phyloP scores from a whole-genome alignment of 176 grass and related monocot species.

The Oryza brachyantha region DNA sequence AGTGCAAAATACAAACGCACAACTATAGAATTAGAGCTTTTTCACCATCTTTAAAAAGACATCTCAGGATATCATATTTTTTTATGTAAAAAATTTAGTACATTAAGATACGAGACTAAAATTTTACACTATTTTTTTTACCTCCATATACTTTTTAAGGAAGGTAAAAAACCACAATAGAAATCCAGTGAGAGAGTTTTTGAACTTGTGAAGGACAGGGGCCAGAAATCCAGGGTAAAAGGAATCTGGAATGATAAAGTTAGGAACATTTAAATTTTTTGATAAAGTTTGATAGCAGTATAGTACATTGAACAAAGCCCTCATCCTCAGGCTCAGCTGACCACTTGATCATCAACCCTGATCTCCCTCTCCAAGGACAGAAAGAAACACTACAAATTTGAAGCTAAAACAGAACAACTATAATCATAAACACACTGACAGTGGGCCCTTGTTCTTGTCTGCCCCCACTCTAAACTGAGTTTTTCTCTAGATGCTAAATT shows the following conservation, averaged over 20 bases:
- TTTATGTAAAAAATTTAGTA: too few species aligned
- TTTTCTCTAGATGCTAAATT: background rate
- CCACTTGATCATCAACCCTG: background rate
- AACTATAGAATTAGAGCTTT: too few species aligned
- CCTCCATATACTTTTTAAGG: too few species aligned
- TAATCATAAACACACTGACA: background rate
- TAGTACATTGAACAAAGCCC: background rate
- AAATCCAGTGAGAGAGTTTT: background rate
- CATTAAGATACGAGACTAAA: too few species aligned
- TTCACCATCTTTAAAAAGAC: too few species aligned
- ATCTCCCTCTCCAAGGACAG: background rate
- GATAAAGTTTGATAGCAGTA: background rate
- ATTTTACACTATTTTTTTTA: too few species aligned
- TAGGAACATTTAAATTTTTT: background rate
- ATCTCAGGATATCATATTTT: too few species aligned
- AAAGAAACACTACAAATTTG: background rate
- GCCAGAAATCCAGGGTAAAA: conserved; percentile 31
- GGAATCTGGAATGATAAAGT: conserved; percentile 9
- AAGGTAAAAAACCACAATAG: too few species aligned
- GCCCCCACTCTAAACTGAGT: background rate
- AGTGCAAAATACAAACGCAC: background rate
- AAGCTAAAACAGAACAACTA: background rate
- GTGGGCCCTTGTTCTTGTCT: background rate
- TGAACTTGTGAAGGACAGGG: background rate
- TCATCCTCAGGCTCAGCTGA: conserved; percentile 15